phyloP scores from a whole-genome alignment of 768 basidiomycete species.

The Daedalea quercina region DNA sequence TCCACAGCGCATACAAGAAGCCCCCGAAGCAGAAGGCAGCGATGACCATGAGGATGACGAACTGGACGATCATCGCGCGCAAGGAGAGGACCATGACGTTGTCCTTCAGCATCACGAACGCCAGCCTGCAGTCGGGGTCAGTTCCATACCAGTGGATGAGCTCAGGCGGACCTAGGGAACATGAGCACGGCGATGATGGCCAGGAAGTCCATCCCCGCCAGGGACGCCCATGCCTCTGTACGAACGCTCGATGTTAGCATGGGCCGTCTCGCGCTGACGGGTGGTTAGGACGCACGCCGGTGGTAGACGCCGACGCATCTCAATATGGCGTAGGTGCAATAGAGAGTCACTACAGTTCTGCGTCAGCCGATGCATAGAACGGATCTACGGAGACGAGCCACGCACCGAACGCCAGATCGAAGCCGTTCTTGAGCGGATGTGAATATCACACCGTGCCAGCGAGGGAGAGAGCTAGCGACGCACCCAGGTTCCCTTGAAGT shows the following conservation, averaged over 20 bases:
- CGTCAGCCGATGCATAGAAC: neutral
- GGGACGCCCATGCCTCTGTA: conserved; percentile 58
- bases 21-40: conserved; percentile 90
- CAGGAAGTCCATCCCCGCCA: conserved; percentile 73
- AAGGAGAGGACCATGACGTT: conserved; percentile 77
- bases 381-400: neutral
- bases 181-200: conserved; percentile 86
- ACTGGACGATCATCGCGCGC: conserved; percentile 91
- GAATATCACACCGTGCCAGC: neutral
- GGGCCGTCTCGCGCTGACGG: neutral
- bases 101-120: conserved; percentile 83
- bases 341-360: conserved; percentile 68
- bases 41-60: conserved; percentile 74
- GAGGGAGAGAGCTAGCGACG: conserved; percentile 13
- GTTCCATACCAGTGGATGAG: neutral
- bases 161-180: conserved; percentile 62
- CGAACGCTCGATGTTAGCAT: conserved; percentile 1
- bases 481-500: conserved; percentile 84
- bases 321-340: conserved; percentile 66
- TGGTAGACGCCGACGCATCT: conserved; percentile 74
- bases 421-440: conserved; percentile 60
- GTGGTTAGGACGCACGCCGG: conserved; percentile 37
- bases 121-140: conserved; percentile 45
- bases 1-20: conserved; percentile 91
- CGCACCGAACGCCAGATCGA: conserved; percentile 83